Percentiles rank a stretch among this genome's conserved stretches.
Evolutionary conservation across 805 yeast genomes (phyloP).

Genomic region (Teunomyces tritomae): DNA sequence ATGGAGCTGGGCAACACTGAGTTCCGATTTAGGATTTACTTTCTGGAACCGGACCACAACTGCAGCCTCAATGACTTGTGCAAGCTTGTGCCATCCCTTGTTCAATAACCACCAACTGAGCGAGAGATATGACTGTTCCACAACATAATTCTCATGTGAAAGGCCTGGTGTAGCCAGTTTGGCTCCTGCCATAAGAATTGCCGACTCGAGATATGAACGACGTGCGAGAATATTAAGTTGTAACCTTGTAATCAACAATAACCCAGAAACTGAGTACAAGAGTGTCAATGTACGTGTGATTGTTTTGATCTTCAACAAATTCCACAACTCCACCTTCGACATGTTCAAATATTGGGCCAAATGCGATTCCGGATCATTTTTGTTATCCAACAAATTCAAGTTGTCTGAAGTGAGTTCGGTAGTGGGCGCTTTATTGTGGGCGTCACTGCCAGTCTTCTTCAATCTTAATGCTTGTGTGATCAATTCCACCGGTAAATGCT

Average conservation of each 20-base stretch:
- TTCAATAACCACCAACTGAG: slow-evolving; percentile 93
- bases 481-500: slow-evolving; percentile 64
- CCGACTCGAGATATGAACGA: slow-evolving; percentile 76
- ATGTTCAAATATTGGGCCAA: slow-evolving; percentile 23
- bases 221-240: slow-evolving; percentile 89
- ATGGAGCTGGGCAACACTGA: slow-evolving; percentile 61
- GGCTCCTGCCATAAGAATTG: slow-evolving; percentile 63
- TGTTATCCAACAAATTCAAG: slow-evolving; percentile 31
- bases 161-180: slow-evolving; percentile 7
- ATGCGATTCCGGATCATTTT: slow-evolving; percentile 19
- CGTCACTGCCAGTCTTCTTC: slow-evolving; percentile 41
- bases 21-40: slow-evolving; percentile 70
- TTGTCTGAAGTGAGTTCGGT: slow-evolving; percentile 38
- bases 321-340: slow-evolving; percentile 66
- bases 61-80: slow-evolving; percentile 49
- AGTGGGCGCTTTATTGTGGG: slow-evolving; percentile 6
- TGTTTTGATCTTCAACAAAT: slow-evolving; percentile 71
- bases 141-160: slow-evolving; percentile 44
- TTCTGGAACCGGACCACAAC: slow-evolving; percentile 61
- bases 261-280: slow-evolving; percentile 62
- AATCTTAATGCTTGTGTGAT: slow-evolving; percentile 68
- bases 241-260: slow-evolving; percentile 75
- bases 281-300: slow-evolving; percentile 71
- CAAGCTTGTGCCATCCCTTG: slow-evolving; percentile 71
- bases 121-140: slow-evolving; percentile 81